A percentile compares a stretch with the other conserved stretches of the same genome.
Evolutionary conservation across 75 land plant genomes (phyloP).

Genomic region (Picea glauca): DNA sequence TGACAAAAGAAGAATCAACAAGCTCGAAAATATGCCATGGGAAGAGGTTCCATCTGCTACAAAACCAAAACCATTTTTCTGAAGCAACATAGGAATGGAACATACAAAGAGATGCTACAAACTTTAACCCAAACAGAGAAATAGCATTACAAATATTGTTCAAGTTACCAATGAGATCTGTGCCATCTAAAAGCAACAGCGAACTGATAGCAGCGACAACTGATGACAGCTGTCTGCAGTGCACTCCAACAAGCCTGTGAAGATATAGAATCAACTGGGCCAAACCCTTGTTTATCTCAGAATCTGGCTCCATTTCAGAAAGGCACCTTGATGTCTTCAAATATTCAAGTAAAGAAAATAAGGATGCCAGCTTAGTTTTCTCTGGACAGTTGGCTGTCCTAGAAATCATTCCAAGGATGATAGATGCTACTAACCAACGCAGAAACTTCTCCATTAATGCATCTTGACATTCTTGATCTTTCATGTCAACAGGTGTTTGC

Average conservation of each 20-base stretch:
- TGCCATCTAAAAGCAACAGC: constrained; percentile 23
- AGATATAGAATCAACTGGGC: constrained; percentile 41
- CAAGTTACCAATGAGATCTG: constrained; percentile 14
- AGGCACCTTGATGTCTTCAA: constrained; percentile 3
- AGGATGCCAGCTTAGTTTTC: background rate
- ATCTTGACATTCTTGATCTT: constrained; percentile 25
- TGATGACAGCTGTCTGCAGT: constrained; percentile 27
- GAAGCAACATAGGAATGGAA: background rate
- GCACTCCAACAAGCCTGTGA: constrained; percentile 30
- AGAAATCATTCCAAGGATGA: constrained; percentile 48
- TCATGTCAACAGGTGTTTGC: constrained; percentile 7
- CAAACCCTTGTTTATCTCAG: constrained; percentile 25
- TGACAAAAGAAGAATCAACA: constrained; percentile 29
- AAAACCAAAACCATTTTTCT: background rate
- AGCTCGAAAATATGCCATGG: constrained; percentile 5
- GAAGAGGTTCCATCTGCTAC: constrained; percentile 1
- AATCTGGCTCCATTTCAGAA: constrained; percentile 3
- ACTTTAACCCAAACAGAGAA: background rate
- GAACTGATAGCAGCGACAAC: constrained; percentile 43
- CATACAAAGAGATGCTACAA: background rate
- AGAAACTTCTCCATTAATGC: constrained; percentile 40
- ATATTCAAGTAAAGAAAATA: constrained; percentile 25
- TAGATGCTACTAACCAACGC: constrained; percentile 69
- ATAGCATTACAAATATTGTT: background rate
- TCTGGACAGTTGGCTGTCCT: background rate